Evolutionary conservation across 352 stramenopile genomes (phyloP).

Genomic region (Globisporangium perplexum): DNA sequence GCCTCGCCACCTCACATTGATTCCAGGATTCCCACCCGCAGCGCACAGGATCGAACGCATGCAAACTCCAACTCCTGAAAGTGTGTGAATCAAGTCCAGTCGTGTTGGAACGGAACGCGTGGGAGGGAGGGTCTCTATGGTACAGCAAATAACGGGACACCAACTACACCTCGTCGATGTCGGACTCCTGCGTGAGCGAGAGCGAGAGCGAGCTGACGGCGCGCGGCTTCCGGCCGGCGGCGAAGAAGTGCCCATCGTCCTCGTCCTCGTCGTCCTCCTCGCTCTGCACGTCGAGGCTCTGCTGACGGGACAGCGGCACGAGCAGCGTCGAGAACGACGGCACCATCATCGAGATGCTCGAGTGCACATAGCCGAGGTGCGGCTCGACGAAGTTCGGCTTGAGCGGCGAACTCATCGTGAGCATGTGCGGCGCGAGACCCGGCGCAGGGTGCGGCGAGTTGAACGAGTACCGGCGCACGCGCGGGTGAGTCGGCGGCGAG

Average conservation of each 20-base stretch:
- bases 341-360: slow-evolving; percentile 10
- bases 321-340: slow-evolving; percentile 6
- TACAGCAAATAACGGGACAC: slow-evolving; percentile 3
- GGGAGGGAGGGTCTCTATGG: neutral
- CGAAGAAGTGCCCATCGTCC: neutral
- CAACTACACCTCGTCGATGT: slow-evolving; percentile 12
- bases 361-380: slow-evolving; percentile 11
- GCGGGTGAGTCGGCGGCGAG: slow-evolving; percentile 9
- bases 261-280: slow-evolving; percentile 6
- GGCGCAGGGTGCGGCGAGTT: slow-evolving; percentile 4
- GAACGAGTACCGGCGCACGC: slow-evolving; percentile 12
- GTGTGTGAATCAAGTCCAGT: neutral
- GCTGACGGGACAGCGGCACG: slow-evolving; percentile 7
- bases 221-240: neutral
- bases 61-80: too few species aligned
- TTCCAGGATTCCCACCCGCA: too few species aligned
- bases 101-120: neutral
- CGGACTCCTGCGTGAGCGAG: neutral
- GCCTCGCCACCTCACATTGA: too few species aligned
- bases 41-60: too few species aligned
- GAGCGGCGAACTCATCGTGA: slow-evolving; percentile 8
- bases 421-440: slow-evolving; percentile 3
- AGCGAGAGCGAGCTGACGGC: slow-evolving; percentile 1
- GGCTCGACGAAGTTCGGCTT: slow-evolving; percentile 11
- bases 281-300: slow-evolving; percentile 11